phyloP scores from a whole-genome alignment of 768 basidiomycete species.

The Russula griseocarnosa region DNA sequence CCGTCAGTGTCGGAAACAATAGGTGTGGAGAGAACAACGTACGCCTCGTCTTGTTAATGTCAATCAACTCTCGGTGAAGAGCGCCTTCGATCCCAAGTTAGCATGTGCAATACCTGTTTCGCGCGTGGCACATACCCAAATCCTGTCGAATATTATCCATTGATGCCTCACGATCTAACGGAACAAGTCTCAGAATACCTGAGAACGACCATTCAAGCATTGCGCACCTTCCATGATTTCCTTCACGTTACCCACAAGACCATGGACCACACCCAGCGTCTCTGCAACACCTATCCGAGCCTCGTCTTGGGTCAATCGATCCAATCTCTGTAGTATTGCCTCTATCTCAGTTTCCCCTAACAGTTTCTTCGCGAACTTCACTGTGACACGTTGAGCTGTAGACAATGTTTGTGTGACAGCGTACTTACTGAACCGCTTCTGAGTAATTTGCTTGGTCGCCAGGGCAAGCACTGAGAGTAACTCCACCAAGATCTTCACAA shows the following conservation, averaged over 20 bases:
- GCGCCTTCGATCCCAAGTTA: neutral
- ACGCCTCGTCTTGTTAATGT: neutral
- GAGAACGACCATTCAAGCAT: neutral
- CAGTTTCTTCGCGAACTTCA: neutral
- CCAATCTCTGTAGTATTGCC: neutral
- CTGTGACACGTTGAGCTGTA: neutral
- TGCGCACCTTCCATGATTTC: neutral
- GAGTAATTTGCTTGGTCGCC: neutral
- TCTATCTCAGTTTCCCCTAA: neutral
- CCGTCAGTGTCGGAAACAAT: neutral
- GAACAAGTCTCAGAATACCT: neutral
- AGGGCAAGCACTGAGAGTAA: neutral
- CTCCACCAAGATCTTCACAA: neutral
- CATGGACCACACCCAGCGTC: neutral
- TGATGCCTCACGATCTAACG: neutral
- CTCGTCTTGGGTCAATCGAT: neutral
- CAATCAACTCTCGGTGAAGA: neutral
- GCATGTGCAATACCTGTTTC: neutral
- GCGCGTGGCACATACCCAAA: neutral
- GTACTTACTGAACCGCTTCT: neutral
- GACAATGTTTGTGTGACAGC: neutral
- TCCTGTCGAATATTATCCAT: neutral
- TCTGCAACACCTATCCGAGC: neutral
- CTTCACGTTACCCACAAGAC: neutral
- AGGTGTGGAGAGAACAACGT: neutral